Conservation (phyloP, 1,139 yeast species). For the Geotrichum europaeum region DNA sequence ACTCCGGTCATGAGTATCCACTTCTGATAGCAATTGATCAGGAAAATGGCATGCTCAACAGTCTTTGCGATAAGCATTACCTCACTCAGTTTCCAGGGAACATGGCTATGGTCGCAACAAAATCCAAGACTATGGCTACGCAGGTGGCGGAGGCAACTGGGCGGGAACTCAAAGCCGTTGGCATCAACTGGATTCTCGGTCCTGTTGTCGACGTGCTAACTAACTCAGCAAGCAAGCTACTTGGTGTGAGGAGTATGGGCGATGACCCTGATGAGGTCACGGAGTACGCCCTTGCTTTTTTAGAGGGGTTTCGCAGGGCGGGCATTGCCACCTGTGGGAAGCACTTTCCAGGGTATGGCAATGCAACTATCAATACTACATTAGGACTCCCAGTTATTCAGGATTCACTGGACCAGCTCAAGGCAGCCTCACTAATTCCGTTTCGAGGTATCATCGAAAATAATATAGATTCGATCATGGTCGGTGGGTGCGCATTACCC, state of each 20-base stretch:
- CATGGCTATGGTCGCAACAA: conserved; percentile 59
- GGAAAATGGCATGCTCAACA: conserved; percentile 49
- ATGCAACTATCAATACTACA: conserved; percentile 53
- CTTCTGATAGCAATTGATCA: conserved; percentile 42
- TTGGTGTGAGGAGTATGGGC: conserved; percentile 62
- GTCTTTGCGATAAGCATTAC: conserved; percentile 48
- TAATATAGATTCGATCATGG: conserved; percentile 53
- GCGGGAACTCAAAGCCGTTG: conserved; percentile 47
- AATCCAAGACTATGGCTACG: conserved; percentile 46
- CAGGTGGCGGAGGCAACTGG: conserved; percentile 54
- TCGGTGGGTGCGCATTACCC: conserved; percentile 68
- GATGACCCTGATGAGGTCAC: conserved; percentile 55
- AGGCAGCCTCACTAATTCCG: conserved; percentile 48
- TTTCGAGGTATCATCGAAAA: conserved; percentile 47
- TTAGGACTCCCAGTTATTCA: conserved; percentile 56
- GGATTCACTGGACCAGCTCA: conserved; percentile 51
- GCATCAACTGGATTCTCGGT: conserved; percentile 54
- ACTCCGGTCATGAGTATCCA: conserved; percentile 51
- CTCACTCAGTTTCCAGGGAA: conserved; percentile 61
- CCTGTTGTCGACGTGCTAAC: conserved; percentile 62
- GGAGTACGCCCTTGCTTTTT: conserved; percentile 49
- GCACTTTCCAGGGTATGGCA: conserved; percentile 66
- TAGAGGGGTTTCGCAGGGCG: conserved; percentile 51
- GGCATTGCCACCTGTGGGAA: conserved; percentile 56
- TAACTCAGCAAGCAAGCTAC: conserved; percentile 49